Percentiles rank a stretch among this genome's conserved stretches.
Evolutionary conservation across 177 flowering plant species (phyloP).

Genomic region (Tripterygium wilfordii): DNA sequence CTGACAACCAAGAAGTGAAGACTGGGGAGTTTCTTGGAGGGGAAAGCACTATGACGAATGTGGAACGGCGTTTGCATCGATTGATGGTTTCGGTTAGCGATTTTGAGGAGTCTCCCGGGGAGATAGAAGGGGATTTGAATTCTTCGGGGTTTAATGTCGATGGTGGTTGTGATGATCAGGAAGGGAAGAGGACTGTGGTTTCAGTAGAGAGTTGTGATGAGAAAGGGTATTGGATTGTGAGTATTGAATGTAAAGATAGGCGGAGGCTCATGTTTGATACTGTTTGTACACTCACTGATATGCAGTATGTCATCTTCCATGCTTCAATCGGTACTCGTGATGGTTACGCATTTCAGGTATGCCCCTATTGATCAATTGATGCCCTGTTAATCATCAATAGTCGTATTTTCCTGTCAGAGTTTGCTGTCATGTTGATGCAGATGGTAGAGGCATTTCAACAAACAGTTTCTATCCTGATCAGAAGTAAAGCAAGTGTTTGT

Average conservation of each 20-base stretch:
- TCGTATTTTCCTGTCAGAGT: too few species aligned
- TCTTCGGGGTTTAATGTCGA: too few species aligned
- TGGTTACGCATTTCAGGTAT: slow-evolving; percentile 46
- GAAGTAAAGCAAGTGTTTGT: too few species aligned
- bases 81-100: slow-evolving; percentile 52
- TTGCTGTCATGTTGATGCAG: too few species aligned
- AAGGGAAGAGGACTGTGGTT: slow-evolving; percentile 22
- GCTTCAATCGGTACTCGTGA: slow-evolving; percentile 36
- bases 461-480: too few species aligned
- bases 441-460: too few species aligned
- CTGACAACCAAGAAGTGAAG: slow-evolving; percentile 28
- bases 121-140: slow-evolving; percentile 1
- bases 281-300: slow-evolving; percentile 52
- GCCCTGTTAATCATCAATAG: too few species aligned
- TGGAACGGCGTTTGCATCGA: slow-evolving; percentile 60
- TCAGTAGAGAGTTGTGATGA: slow-evolving; percentile 47
- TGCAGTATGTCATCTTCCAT: slow-evolving; percentile 59
- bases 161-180: slow-evolving; percentile 15
- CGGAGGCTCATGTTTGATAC: slow-evolving; percentile 73
- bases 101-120: slow-evolving; percentile 27
- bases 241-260: slow-evolving; percentile 48
- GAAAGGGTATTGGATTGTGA: slow-evolving; percentile 63
- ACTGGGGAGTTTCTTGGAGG: slow-evolving; percentile 24
- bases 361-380: too few species aligned
- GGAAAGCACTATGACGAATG: slow-evolving; percentile 23